Base-by-base conservation (phyloP, 2,329 filamentous ascomycete species). In the Epichloe coenophiala region DNA sequence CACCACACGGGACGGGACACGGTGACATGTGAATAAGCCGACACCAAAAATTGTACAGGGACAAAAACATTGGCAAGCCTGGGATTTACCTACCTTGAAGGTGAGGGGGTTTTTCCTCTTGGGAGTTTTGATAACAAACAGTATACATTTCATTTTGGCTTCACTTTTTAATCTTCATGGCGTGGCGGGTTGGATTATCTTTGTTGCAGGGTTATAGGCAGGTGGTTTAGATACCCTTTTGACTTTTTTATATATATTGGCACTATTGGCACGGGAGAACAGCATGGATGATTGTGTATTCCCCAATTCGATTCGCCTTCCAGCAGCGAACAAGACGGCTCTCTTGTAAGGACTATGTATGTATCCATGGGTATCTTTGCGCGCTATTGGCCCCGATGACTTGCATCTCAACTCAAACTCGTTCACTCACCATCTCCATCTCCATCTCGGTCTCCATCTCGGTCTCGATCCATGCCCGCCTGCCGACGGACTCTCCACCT, bases 401-500 rank as follows among this genome's bases (percentile, higher is more conserved):
- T 31, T 31, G 27, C 27, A 31, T 31, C 27, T 31, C 27, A 15
- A 21, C n/a, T 44, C 35, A n/a, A n/a, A 12, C 4, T 19, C 5
- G 5, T 23, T 15, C 31, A 23, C 37, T 36, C 41, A 50, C n/a
- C n/a, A n/a, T n/a, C n/a, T n/a, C 42, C 51, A 54, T 36, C 31
- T 13, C 9, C 51, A 54, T 35, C 27, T 13, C 9, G 0, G 2
- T 27, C 7, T 27, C 23, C 5, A 1, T 27, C 7, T 27, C 27
- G 27, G 27, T 27, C 27, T 27, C 27, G 27, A 27, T 27, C 7
- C 27, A 27, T 51, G 27, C 55, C 56, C 46, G 37, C 39, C 23
- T 27, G 45, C 36, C 61, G 56, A 7, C 59, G 60, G 13, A 53
- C 56, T 33, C 58, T 58, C 57, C 61, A 63, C 50, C 60, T 59